These are phyloP conservation scores for Ophiosphaerella narmari DNA, from an alignment of 2,329 filamentous ascomycete species.

Conservation along the genomic window DNA sequence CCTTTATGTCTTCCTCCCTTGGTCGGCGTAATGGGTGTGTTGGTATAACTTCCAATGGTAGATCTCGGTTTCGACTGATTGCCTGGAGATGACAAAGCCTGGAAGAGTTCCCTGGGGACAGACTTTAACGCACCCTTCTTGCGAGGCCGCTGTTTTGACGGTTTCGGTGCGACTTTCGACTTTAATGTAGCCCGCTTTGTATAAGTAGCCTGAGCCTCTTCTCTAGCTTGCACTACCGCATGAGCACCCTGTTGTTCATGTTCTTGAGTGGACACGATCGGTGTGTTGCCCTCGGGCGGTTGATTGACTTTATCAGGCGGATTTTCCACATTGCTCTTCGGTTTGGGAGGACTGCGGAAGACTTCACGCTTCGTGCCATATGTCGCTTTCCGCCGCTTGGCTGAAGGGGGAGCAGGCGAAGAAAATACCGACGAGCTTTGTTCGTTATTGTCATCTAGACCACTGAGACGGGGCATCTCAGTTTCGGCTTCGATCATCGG, in stretches of 20 bases:
- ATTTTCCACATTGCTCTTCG: conserved; percentile 15
- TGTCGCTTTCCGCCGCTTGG: conserved; percentile 39
- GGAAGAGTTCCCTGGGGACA: conserved; percentile 29
- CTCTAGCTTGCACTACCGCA: conserved; percentile 30
- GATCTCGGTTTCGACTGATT: conserved; percentile 15
- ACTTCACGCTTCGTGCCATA: conserved; percentile 25
- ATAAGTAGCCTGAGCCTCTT: conserved; percentile 21
- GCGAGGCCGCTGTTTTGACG: conserved; percentile 18
- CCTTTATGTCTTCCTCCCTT: conserved; percentile 4
- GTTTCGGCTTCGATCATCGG: conserved; percentile 38
- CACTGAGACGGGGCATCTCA: conserved; percentile 40
- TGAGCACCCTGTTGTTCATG: conserved; percentile 43
- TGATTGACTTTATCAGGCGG: conserved; percentile 22
- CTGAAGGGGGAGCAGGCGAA: conserved; percentile 28
- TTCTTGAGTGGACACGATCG: conserved; percentile 26
- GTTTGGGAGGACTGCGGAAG: conserved; percentile 23
- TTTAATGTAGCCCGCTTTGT: conserved; percentile 31
- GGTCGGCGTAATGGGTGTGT: conserved; percentile 18
- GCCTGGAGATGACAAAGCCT: conserved; percentile 21
- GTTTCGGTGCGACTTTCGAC: conserved; percentile 16
- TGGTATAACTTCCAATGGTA: conserved; percentile 2
- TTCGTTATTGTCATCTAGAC: conserved; percentile 40
- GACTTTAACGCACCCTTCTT: conserved; percentile 36
- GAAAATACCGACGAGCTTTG: conserved; percentile 29
- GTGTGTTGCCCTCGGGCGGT: conserved; percentile 23